Base-by-base conservation (phyloP, 805 yeast genomes). In the Debaryomyces castellii region DNA sequence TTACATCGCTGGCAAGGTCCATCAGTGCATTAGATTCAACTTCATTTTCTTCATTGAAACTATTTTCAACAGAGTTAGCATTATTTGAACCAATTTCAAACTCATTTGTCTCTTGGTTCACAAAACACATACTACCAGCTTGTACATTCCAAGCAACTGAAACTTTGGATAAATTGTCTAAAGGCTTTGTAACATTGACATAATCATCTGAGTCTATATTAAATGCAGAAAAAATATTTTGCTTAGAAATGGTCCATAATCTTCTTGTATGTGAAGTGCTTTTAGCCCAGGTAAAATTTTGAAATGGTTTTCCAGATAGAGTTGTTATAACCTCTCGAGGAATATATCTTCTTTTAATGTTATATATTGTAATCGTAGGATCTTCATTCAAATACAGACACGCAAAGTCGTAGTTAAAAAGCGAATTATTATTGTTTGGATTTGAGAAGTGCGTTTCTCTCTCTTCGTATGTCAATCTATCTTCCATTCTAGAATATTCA, bases 341-440 rank as follows among this genome's bases (percentile, higher is more conserved):
- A 18, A 90, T 77, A 58, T 77, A 85, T 52, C 83, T 87, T 51
- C 96, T 71, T 30, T 76, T 75, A 41, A 89, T 69, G 36, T 82
- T 83, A 77, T 87, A 89, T 3, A 89, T 75, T 40, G 85, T 81
- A 5, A 87, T 74, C 24, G 80, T 77, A 1, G 86, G 78, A 54
- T 86, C 95, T 55, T 86, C 90, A 40, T 83, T 84, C 52, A 86
- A 66, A 45, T 83, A 85, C 59, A 85, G 84, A 32, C 85, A 76
- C 0, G 95, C 96, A 49, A 89, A 73, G 52, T 84, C 85, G 12
- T 89, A 81, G 47, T 78, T 78, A 50, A 69, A 64, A 12, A 85
- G 67, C 1, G 70, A 54, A 41, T 55, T 51, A 28, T 47, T 50
- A 32, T n/a, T n/a, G n/a, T 27, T 22, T 11, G 39, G 18, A 1